Conservation (phyloP, 805 yeast species). For the Ogataea pignaliae region DNA sequence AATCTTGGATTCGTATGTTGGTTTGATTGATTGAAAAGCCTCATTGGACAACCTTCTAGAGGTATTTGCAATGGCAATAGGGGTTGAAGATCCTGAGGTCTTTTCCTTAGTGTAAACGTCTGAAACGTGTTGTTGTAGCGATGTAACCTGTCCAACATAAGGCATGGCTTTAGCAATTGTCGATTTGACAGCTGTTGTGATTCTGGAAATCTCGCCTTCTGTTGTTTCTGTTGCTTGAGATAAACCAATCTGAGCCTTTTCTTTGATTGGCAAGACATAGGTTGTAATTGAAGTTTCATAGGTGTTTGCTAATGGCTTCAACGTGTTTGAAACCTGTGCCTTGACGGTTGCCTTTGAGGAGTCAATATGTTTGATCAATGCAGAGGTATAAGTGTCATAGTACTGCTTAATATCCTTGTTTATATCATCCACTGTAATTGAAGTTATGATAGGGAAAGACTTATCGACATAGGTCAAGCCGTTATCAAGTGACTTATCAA, state of each 20-base stretch:
- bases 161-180: constrained; percentile 27
- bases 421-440: constrained; percentile 16
- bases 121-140: constrained; percentile 30
- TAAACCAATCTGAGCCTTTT: constrained; percentile 8
- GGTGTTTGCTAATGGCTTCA: constrained; percentile 28
- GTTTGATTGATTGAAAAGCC: constrained; percentile 30
- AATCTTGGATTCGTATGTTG: constrained; percentile 22
- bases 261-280: constrained; percentile 24
- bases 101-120: constrained; percentile 28
- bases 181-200: constrained; percentile 18
- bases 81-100: constrained; percentile 24
- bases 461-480: constrained; percentile 26
- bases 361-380: constrained; percentile 9
- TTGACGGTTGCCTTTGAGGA: constrained; percentile 9
- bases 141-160: constrained; percentile 22
- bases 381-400: constrained; percentile 9
- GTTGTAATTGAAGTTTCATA: constrained; percentile 24
- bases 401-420: constrained; percentile 3
- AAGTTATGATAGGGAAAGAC: constrained; percentile 26
- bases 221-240: constrained; percentile 5
- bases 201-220: constrained; percentile 25
- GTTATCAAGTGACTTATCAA: constrained; percentile 21
- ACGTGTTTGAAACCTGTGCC: constrained; percentile 7
- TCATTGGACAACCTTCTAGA: constrained; percentile 34
- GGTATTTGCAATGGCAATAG: constrained; percentile 33